Conservation (phyloP, 129 eudicot genomes). For the Dittrichia graveolens region DNA sequence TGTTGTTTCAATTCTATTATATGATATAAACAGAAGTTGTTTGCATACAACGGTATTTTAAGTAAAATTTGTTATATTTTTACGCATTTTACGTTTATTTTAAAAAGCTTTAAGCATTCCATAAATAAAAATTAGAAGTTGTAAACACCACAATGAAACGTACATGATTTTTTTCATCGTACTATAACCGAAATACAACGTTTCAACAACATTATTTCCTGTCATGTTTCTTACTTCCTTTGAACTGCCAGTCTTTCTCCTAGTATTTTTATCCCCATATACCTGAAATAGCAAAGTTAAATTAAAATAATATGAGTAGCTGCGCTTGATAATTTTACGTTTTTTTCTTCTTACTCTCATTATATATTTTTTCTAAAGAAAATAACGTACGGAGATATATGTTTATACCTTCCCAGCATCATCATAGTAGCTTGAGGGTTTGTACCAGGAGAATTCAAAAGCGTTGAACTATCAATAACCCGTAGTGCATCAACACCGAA, state of each 20-base stretch:
- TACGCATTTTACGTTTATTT: too few relatives aligned
- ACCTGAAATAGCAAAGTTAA: constrained; percentile 42
- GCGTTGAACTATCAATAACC: constrained; percentile 77
- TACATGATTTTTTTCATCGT: too few relatives aligned
- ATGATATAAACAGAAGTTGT: too few relatives aligned
- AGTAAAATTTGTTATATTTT: too few relatives aligned
- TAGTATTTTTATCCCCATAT: constrained; percentile 64
- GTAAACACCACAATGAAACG: too few relatives aligned
- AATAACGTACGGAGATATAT: too few relatives aligned
- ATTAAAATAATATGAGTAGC: neutral
- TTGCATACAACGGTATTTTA: too few relatives aligned
- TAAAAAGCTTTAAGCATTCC: too few relatives aligned
- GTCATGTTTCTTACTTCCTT: constrained; percentile 21
- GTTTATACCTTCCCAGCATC: constrained; percentile 86
- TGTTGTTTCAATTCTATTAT: too few relatives aligned
- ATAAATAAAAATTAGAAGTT: too few relatives aligned
- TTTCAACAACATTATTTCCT: neutral
- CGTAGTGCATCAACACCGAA: constrained; percentile 56
- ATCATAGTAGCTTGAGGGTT: constrained; percentile 95
- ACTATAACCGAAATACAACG: too few relatives aligned
- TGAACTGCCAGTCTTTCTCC: constrained; percentile 33
- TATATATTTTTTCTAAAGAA: neutral
- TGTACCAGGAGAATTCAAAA: constrained; percentile 74
- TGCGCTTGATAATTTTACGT: too few relatives aligned
- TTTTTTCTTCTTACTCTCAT: neutral